A percentile compares a stretch with the other conserved stretches of the same genome.
phyloP scores from a whole-genome alignment of 2,329 filamentous ascomycete genomes.

The Dactylellina sp. region DNA sequence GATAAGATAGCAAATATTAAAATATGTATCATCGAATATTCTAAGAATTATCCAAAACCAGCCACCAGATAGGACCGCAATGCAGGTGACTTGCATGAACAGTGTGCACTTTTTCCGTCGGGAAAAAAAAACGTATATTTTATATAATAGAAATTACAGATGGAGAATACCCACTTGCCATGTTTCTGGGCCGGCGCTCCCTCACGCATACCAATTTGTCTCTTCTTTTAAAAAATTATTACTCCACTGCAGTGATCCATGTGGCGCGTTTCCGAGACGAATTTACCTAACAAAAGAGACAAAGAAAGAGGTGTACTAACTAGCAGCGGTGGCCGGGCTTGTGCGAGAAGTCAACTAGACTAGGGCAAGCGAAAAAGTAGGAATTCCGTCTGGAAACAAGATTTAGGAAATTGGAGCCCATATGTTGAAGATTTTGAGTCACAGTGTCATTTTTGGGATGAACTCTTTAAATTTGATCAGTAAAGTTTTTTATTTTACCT shows the following conservation, averaged over 20 bases:
- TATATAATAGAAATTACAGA: conserved; percentile 42
- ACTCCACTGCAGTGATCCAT: conserved; percentile 31
- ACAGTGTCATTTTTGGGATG: not conserved
- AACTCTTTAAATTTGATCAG: not conserved
- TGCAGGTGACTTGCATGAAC: not conserved
- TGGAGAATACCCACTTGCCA: conserved; percentile 34
- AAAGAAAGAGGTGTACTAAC: conserved; percentile 27
- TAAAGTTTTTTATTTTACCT: not conserved
- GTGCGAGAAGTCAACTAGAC: conserved; percentile 13
- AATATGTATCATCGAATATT: no score
- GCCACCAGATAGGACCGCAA: not conserved
- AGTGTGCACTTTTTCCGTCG: not conserved
- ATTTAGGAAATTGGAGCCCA: conserved; percentile 11
- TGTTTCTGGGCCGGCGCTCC: conserved; percentile 12
- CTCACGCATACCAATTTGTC: no score
- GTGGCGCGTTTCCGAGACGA: conserved; percentile 30
- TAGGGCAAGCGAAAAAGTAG: conserved; percentile 8
- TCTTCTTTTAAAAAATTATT: no score
- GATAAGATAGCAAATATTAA: no score
- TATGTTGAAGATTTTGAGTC: conserved; percentile 16
- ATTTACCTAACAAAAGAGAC: conserved; percentile 32
- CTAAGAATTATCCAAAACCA: no score
- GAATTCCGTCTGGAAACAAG: conserved; percentile 25
- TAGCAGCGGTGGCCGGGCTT: conserved; percentile 32
- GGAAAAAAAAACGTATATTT: not conserved